A percentile compares a stretch with the other conserved stretches of the same genome.
phyloP scores from a whole-genome alignment of 768 basidiomycete genomes.

The Cytidiella melzeri region DNA sequence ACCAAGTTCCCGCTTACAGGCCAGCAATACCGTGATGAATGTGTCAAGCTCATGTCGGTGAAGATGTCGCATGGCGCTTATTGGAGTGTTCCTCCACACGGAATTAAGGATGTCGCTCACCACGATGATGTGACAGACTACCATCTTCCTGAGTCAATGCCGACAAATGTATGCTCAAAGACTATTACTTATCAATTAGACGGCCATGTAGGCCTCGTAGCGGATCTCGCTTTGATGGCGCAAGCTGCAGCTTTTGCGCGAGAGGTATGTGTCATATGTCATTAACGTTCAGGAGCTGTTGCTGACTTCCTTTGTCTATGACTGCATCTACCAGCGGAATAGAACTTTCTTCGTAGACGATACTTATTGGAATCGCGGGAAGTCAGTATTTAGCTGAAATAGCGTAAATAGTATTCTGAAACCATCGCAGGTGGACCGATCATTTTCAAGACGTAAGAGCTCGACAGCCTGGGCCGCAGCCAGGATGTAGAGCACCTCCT shows the following conservation, averaged over 20 bases:
- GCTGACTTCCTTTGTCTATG: no score
- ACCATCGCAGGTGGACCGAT: constrained; percentile 49
- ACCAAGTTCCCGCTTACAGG: constrained; percentile 54
- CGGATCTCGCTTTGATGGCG: constrained; percentile 61
- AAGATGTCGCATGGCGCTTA: constrained; percentile 42
- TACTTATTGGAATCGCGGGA: constrained; percentile 68
- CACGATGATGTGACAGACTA: constrained; percentile 21
- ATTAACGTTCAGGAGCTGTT: background rate
- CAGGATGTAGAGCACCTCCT: constrained; percentile 55
- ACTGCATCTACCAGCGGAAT: constrained; percentile 40
- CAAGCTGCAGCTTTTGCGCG: constrained; percentile 62
- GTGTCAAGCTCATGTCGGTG: constrained; percentile 40
- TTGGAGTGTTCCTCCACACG: constrained; percentile 35
- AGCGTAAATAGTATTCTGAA: background rate
- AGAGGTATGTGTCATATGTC: constrained; percentile 41
- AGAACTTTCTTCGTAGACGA: constrained; percentile 67
- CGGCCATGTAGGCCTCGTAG: constrained; percentile 56
- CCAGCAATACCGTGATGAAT: constrained; percentile 50
- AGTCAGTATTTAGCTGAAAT: constrained; percentile 31
- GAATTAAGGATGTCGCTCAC: constrained; percentile 27
- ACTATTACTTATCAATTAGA: constrained; percentile 71
- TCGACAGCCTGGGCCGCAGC: constrained; percentile 58
- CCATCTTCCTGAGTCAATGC: constrained; percentile 20
- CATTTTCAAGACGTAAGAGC: constrained; percentile 51
- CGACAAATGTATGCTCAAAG: constrained; percentile 38